Evolutionary conservation across 192 early-diverging fungal genomes (phyloP).

Genomic region (Pilaira anomala): DNA sequence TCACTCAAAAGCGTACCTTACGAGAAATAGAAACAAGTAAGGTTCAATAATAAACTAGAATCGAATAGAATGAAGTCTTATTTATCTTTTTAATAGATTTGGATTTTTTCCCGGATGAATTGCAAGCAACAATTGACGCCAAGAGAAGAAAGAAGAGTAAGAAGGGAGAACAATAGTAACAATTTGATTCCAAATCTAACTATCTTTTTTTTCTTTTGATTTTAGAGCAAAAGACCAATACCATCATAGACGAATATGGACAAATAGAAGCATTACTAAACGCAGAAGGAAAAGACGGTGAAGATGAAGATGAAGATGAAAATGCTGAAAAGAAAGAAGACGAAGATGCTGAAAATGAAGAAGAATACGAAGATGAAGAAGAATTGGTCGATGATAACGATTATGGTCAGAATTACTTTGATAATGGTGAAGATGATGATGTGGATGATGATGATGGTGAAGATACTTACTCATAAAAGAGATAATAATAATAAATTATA

Average conservation of each 20-base stretch:
- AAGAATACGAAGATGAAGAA: constrained; percentile 34
- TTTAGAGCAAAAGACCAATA: constrained; percentile 17
- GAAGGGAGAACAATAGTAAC: too few relatives aligned
- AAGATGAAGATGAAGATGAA: constrained; percentile 23
- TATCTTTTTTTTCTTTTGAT: too few relatives aligned
- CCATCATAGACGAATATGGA: constrained; percentile 13
- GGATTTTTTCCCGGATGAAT: constrained; percentile 36
- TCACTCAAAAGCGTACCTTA: constrained; percentile 2
- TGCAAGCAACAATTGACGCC: constrained; percentile 31
- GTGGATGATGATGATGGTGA: constrained; percentile 33
- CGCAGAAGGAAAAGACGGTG: constrained; percentile 19
- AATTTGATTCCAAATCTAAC: too few relatives aligned
- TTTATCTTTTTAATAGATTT: constrained; percentile 18
- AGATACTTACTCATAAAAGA: background rate
- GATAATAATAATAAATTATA: background rate
- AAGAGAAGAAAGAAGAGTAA: constrained; percentile 22
- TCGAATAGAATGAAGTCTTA: background rate
- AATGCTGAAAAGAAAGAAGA: constrained; percentile 28
- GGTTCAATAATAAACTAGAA: background rate
- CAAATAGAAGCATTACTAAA: constrained; percentile 32
- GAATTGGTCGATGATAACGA: constrained; percentile 40
- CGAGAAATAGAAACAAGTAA: constrained; percentile 29
- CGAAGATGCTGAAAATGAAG: constrained; percentile 17
- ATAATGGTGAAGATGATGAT: constrained; percentile 39
- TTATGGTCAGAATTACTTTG: constrained; percentile 42